Evolutionary conservation across 805 yeast species (phyloP).

Genomic region (Kodamaea kaohsiungensis): DNA sequence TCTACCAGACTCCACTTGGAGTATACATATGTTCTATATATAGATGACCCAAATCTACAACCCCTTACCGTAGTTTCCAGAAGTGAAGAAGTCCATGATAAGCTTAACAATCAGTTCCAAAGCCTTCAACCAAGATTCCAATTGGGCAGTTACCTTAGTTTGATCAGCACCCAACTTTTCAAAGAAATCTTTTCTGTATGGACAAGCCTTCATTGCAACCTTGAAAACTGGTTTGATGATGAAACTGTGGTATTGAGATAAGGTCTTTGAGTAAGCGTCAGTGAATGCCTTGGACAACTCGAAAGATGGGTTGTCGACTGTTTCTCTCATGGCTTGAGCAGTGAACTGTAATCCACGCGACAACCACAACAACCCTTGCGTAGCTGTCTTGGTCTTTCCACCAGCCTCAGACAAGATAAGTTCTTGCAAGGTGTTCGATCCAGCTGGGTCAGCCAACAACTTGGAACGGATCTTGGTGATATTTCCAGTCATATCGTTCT

Average conservation of each 20-base stretch:
- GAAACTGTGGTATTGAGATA: slow-evolving; percentile 79
- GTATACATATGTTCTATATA: no score
- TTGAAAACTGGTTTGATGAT: slow-evolving; percentile 84
- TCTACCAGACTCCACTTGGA: no score
- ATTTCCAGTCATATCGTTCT: slow-evolving; percentile 86
- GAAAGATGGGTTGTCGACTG: slow-evolving; percentile 57
- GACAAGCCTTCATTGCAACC: slow-evolving; percentile 94
- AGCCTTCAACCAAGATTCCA: slow-evolving; percentile 72
- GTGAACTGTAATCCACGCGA: slow-evolving; percentile 85
- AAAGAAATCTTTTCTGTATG: slow-evolving; percentile 84
- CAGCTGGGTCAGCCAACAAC: slow-evolving; percentile 62
- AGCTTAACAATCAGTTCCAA: slow-evolving; percentile 71
- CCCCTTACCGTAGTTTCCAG: slow-evolving; percentile 89
- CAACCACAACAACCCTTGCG: slow-evolving; percentile 90
- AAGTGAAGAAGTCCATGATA: slow-evolving; percentile 71
- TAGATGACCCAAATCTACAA: slow-evolving; percentile 39
- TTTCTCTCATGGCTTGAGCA: slow-evolving; percentile 85
- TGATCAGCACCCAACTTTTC: slow-evolving; percentile 78
- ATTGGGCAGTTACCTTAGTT: slow-evolving; percentile 63
- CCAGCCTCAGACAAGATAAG: slow-evolving; percentile 71
- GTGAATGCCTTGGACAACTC: slow-evolving; percentile 81
- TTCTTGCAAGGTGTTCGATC: slow-evolving; percentile 71
- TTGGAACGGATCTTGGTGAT: slow-evolving; percentile 71
- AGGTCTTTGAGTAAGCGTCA: slow-evolving; percentile 78
- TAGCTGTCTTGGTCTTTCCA: slow-evolving; percentile 72